Percentiles rank a stretch among this genome's conserved stretches.
These are phyloP conservation scores for Ramularia collo-cygni DNA, from an alignment of 2,329 filamentous ascomycete genomes.

Conservation along the genomic window DNA sequence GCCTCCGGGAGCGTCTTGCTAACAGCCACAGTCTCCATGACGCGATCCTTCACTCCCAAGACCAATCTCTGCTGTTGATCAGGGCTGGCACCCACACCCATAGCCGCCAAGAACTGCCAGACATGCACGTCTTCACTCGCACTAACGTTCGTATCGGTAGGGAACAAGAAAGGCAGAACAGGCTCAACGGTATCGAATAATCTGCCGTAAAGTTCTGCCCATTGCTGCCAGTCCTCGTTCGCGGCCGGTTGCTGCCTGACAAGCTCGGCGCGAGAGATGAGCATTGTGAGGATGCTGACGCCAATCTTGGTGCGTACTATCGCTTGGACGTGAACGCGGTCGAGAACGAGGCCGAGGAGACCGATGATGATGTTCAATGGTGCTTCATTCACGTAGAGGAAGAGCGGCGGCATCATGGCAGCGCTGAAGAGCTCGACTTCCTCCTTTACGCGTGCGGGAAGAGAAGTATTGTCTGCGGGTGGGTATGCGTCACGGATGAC, in stretches of 20 bases:
- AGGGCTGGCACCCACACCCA: conserved; percentile 85
- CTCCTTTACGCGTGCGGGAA: conserved; percentile 74
- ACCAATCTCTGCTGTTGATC: conserved; percentile 94
- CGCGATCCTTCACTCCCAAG: conserved; percentile 91
- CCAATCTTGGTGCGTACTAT: conserved; percentile 83
- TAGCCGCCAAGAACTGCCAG: conserved; percentile 94
- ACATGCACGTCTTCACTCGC: conserved; percentile 78
- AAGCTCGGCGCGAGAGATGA: conserved; percentile 88
- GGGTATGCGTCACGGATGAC: conserved; percentile 78
- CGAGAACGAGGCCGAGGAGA: conserved; percentile 75
- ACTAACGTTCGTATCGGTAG: conserved; percentile 71
- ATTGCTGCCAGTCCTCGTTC: conserved; percentile 69
- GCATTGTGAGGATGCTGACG: conserved; percentile 83
- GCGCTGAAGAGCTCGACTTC: conserved; percentile 87
- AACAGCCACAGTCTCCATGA: conserved; percentile 87
- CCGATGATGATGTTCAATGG: conserved; percentile 86
- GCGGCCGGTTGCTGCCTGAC: conserved; percentile 71
- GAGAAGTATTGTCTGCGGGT: conserved; percentile 58
- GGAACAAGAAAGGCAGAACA: conserved; percentile 78
- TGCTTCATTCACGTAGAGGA: conserved; percentile 85
- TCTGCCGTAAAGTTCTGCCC: conserved; percentile 73
- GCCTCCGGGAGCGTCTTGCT: conserved; percentile 84
- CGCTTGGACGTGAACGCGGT: conserved; percentile 73
- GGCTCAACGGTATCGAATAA: conserved; percentile 86
- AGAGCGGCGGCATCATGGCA: conserved; percentile 81